Percentiles rank a stretch among this genome's conserved stretches.
These are phyloP conservation scores for Selaginella moellendorffii DNA, from an alignment of 75 land plant genomes.

Conservation along the genomic window DNA sequence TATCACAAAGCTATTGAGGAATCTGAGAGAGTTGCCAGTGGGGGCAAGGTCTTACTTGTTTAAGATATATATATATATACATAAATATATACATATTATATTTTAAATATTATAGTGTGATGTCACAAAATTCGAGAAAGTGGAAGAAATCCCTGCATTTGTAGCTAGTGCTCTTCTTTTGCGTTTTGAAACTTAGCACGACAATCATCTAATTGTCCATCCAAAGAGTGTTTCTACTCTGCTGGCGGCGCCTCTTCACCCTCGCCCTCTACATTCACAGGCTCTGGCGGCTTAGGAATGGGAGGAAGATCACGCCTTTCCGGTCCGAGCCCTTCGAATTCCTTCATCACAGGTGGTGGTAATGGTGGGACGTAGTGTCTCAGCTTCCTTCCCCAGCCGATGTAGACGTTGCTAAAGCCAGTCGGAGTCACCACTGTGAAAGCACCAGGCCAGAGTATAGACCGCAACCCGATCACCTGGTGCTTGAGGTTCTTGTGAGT, in stretches of 20 bases:
- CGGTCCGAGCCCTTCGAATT: constrained; percentile 15
- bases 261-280: constrained; percentile 9
- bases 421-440: constrained; percentile 25
- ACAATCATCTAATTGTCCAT: no score
- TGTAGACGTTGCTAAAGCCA: constrained; percentile 25
- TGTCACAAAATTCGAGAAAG: no score
- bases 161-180: no score
- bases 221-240: no score
- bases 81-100: no score
- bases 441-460: constrained; percentile 27
- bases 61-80: no score
- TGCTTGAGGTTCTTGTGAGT: constrained; percentile 19
- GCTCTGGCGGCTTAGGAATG: constrained; percentile 15
- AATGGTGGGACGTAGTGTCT: constrained; percentile 18
- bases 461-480: constrained; percentile 24
- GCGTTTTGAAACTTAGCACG: no score
- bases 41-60: constrained; percentile 21
- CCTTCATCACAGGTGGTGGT: constrained; percentile 24
- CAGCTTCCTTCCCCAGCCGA: constrained; percentile 22
- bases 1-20: constrained; percentile 16
- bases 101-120: no score
- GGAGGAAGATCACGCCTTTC: constrained; percentile 25
- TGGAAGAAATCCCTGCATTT: no score
- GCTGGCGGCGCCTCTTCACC: constrained; percentile 15
- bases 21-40: constrained; percentile 18